A percentile compares a stretch with the other conserved stretches of the same genome.
phyloP scores from a whole-genome alignment of 495 filamentous ascomycete species.

The Lasiosphaeris hirsuta region DNA sequence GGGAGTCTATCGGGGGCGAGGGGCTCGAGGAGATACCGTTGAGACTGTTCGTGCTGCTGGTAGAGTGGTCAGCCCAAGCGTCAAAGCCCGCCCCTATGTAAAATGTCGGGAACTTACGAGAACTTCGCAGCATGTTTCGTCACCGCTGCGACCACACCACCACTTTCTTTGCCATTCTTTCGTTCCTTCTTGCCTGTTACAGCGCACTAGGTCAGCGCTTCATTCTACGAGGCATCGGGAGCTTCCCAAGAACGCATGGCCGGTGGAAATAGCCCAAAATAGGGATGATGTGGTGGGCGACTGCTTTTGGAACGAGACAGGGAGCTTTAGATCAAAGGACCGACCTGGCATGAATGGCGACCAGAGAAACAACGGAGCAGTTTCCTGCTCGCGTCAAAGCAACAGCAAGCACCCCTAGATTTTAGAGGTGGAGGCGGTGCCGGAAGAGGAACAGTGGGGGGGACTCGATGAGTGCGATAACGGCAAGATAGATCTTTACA shows the following conservation, averaged over 20 bases:
- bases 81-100: not conserved
- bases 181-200: conserved; percentile 46
- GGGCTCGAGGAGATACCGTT: conserved; percentile 38
- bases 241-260: too few relatives aligned
- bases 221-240: too few relatives aligned
- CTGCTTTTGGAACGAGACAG: too few relatives aligned
- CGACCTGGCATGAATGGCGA: conserved; percentile 47
- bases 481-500: not conserved
- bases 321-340: conserved; percentile 16
- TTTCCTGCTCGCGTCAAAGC: conserved; percentile 33
- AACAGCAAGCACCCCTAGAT: too few relatives aligned
- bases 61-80: conserved; percentile 20
- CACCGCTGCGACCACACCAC: conserved; percentile 50
- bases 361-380: conserved; percentile 27
- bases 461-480: not conserved
- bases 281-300: too few relatives aligned
- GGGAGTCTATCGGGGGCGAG: conserved; percentile 41
- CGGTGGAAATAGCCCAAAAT: too few relatives aligned
- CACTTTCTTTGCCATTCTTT: conserved; percentile 51
- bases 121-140: conserved; percentile 50
- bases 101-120: conserved; percentile 35
- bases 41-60: conserved; percentile 29
- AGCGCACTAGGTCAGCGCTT: conserved; percentile 7
- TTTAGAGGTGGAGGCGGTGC: too few relatives aligned
- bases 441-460: too few relatives aligned